Base-by-base conservation (phyloP, 257 asterid genomes). In the Cordia subcordata region DNA sequence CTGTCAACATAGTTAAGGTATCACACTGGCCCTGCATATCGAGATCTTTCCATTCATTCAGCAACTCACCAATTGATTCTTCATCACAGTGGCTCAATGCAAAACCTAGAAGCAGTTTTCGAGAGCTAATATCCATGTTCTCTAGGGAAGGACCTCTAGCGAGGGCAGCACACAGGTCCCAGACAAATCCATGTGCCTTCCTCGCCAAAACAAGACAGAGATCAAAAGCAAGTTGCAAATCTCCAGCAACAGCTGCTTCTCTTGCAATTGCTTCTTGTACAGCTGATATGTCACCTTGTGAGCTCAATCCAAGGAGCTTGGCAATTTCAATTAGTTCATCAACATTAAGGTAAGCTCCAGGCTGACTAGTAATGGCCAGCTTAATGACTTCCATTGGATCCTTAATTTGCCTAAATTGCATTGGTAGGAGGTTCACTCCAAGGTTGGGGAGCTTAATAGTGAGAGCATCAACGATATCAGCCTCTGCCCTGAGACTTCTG, bases 251-350 rank as follows among this genome's bases (percentile, higher is more conserved):
- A 23, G 99, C 99, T 63, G 99, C 99, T 85, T 93, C 99, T 79
- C 99, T 85, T 27, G 99, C 99, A 77, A 93, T 80, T 65, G 90
- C 93, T 89, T 93, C 99, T 81, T 89, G 99, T 66, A 93, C 97
- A 57, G 81, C 70, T 53, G 96, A 85, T 68, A 93, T 84, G 54
- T 86, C 92, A 70, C 89, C 94, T 61, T 79, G 87, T 46, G 99
- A 80, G 81, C 82, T 85, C 80, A 93, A 72, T 33, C 99, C 97
- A 69, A 93, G 87, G 72, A 89, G 97, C 73, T 86, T 89, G 68
- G 97, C 95, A 59, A 89, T 83, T 75, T 89, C 97, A 66, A 89
- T 72, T 57, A 93, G 87, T 70, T 89, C 97, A 65, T 93, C 96
- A n/a, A 86, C 95, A 61, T 93, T 86, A 65, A 89, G 78, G 79